Evolutionary conservation across 2,329 filamentous ascomycete species (phyloP).

Genomic region (Penicillium sp.): DNA sequence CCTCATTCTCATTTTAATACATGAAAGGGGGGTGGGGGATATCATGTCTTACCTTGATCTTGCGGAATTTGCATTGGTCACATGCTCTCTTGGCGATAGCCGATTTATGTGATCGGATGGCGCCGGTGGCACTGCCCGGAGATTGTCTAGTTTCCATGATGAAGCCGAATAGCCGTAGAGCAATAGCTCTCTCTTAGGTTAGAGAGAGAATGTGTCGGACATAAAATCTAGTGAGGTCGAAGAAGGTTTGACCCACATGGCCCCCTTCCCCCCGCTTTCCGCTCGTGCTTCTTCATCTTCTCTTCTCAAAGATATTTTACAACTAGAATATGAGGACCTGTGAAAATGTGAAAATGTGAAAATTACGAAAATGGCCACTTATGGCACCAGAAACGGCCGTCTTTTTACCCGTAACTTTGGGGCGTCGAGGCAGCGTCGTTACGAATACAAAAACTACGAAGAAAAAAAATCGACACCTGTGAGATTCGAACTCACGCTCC

Average conservation of each 20-base stretch:
- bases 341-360: too few relatives aligned
- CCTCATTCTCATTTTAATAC: neutral
- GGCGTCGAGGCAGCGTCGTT: too few relatives aligned
- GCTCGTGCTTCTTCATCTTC: neutral
- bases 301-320: neutral
- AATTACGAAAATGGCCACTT: too few relatives aligned
- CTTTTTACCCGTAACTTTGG: too few relatives aligned
- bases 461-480: too few relatives aligned
- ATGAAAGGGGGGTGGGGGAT: neutral
- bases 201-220: neutral
- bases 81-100: slow-evolving; percentile 37
- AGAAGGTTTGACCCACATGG: slow-evolving; percentile 6
- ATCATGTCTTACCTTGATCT: slow-evolving; percentile 31
- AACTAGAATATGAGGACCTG: too few relatives aligned
- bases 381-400: too few relatives aligned
- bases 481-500: too few relatives aligned
- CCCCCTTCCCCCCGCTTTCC: neutral
- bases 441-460: too few relatives aligned
- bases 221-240: slow-evolving; percentile 3
- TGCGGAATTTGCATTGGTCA: slow-evolving; percentile 42
- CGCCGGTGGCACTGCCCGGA: slow-evolving; percentile 11
- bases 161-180: neutral
- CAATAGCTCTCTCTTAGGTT: neutral
- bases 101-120: slow-evolving; percentile 25
- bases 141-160: slow-evolving; percentile 23